A percentile compares a stretch with the other conserved stretches of the same genome.
phyloP scores from a whole-genome alignment of 2,329 filamentous ascomycete genomes.

The Mycocentrospora acerina region DNA sequence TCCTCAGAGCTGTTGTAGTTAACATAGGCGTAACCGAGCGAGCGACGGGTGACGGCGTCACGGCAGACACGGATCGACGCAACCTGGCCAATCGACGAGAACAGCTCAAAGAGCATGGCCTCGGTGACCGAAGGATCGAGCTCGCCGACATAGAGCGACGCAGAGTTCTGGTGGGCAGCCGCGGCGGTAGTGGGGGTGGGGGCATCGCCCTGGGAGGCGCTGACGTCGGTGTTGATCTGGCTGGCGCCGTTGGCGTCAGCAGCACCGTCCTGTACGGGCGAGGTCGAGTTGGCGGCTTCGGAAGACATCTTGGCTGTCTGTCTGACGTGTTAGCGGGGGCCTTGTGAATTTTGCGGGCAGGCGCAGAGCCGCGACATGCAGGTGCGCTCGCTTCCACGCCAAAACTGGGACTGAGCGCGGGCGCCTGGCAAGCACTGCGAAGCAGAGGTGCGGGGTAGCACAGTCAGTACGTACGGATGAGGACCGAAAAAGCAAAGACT shows the following conservation, averaged over 20 bases:
- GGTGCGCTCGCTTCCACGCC: conserved; percentile 37
- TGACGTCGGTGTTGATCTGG: conserved; percentile 74
- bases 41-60: conserved; percentile 97
- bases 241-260: conserved; percentile 63
- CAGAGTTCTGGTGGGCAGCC: conserved; percentile 86
- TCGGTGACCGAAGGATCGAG: conserved; percentile 97
- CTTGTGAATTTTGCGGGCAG: conserved; percentile 29
- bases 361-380: conserved; percentile 28
- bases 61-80: conserved; percentile 99
- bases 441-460: conserved; percentile 20
- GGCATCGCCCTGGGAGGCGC: conserved; percentile 63
- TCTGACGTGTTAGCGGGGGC: conserved; percentile 24
- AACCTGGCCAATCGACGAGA: conserved; percentile 98
- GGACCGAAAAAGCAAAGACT: no score
- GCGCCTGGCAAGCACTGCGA: conserved; percentile 24
- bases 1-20: conserved; percentile 99
- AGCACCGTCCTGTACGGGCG: conserved; percentile 69
- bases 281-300: conserved; percentile 49
- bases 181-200: conserved; percentile 70
- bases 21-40: conserved; percentile 98
- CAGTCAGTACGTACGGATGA: conserved; percentile 14
- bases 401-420: conserved; percentile 30
- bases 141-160: conserved; percentile 98
- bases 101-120: conserved; percentile 99
- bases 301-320: conserved; percentile 41